Evolutionary conservation across 768 basidiomycete genomes (phyloP).

Genomic region (Mrakia frigida): DNA sequence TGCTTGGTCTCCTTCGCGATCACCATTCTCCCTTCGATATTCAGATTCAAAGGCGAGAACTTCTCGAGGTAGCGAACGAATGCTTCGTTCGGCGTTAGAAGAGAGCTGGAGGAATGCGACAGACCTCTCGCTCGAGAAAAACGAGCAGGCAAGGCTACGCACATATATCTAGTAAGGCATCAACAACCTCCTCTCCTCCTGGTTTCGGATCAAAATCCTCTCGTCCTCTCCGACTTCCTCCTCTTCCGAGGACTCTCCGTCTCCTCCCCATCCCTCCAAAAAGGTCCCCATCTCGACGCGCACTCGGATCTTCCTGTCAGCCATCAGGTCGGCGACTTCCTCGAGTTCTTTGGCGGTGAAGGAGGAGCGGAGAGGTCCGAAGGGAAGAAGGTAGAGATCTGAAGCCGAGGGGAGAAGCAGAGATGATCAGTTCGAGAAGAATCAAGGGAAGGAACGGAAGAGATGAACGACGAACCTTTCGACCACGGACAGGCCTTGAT

Average conservation of each 20-base stretch:
- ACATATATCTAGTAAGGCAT: slow-evolving; percentile 30
- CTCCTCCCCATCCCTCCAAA: slow-evolving; percentile 35
- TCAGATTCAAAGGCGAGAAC: slow-evolving; percentile 34
- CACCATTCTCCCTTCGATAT: slow-evolving; percentile 35
- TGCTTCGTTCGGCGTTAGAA: no score
- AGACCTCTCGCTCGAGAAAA: no score
- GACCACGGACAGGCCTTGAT: slow-evolving; percentile 43
- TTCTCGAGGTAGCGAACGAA: slow-evolving; percentile 34
- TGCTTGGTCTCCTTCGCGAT: slow-evolving; percentile 33
- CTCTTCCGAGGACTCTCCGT: background rate
- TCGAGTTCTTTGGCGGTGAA: slow-evolving; percentile 45
- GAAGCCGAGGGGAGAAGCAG: background rate
- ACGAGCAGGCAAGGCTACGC: no score
- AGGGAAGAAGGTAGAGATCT: slow-evolving; percentile 47
- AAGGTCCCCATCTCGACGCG: slow-evolving; percentile 42
- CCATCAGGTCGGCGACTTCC: slow-evolving; percentile 44
- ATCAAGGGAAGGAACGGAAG: background rate
- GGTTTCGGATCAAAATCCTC: background rate
- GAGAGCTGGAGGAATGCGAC: no score
- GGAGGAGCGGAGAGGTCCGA: slow-evolving; percentile 41
- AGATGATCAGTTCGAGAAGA: background rate
- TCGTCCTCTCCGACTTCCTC: slow-evolving; percentile 28
- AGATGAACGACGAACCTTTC: slow-evolving; percentile 19
- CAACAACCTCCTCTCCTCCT: slow-evolving; percentile 22
- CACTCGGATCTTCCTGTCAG: slow-evolving; percentile 45